Evolutionary conservation across 2,329 filamentous ascomycete genomes (phyloP), one percentile per base, ranked within the genome.

Genomic region (Zarea fungicola): DNA sequence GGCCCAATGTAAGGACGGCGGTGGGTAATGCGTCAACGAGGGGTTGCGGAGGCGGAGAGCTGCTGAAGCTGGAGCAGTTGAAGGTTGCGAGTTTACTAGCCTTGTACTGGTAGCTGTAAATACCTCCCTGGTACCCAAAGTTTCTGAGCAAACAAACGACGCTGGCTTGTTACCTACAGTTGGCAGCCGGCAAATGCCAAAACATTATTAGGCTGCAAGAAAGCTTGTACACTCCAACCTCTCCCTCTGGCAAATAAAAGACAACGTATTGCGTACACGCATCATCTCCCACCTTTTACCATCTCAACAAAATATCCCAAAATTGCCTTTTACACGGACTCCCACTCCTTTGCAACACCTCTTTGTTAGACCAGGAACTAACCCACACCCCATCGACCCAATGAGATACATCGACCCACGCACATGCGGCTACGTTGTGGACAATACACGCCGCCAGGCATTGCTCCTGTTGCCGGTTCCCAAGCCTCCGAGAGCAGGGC

Each of bases 351-450:
- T 34, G 16, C 48, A 34, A 23, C 11, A 40, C 36, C 34, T 29
- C 18, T 21, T 32, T 31, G 39, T 31, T 42, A 42, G 28, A 41
- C 22, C 37, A 9, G 41, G 21, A 37, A 36, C 46, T 49, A 49
- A 49, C 39, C 46, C 46, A 25, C n/a, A 26, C 29, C 36, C 41
- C 48, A 34, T 41, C 22, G 22, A 42, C 41, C 48, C 48, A 50
- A 50, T 50, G 7, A 50, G 48, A 50, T 41, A 36, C 35, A 41
- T 41, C 41, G 48, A 40, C 48, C 48, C 48, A 50, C 36, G 48
- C 48, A 50, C 48, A 50, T 50, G 48, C 48, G 36, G 42, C 48
- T 28, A 42, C n/a, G 21, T 21, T 41, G 36, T 48, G 45, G 45
- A 48, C 16, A 18, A 18, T 41, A 48, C 14, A 21, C 45, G 36